Base-by-base conservation (phyloP, 192 early-diverging fungal species). In the Coemansia sp. region DNA sequence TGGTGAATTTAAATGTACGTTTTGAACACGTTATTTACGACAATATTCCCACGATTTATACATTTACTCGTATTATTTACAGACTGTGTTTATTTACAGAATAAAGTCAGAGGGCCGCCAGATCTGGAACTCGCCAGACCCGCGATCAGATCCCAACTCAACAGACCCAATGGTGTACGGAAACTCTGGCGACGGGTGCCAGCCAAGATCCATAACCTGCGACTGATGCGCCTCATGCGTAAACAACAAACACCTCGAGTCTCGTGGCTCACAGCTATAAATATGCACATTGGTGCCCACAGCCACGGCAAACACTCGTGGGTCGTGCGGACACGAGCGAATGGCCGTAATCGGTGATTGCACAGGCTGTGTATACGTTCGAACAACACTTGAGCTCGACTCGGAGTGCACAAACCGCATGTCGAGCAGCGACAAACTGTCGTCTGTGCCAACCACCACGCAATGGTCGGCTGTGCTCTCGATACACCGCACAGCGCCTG, bases 91-190 rank as follows among this genome's bases (percentile, higher is more conserved):
- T 47, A 15, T 17, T 27, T 19, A 53, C 49, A 66, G 5, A 7
- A 64, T 19, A 9, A 41, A 19, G 37, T 38, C 49, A 9, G 66
- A 23, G 22, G 79, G 73, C n/a, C 67, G 54, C 74, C 74, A 76
- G 35, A 82, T 64, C 57, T 82, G 79, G n/a, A 82, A 39, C 60
- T 73, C 66, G 17, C 79, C 73, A 4, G 60, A 63, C 1, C 60
- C 57, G 2, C 41, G 24, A 2, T 23, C 45, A 3, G 41, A 23
- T 9, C 79, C 79, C 19, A 65, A 56, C 41, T 82, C 79, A 4
- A 56, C 22, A 0, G 79, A 82, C 10, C 79, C 79, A 49, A 82
- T 76, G 4, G 70, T 61, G 53, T 82, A 82, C 37, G 54, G 55
- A 48, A 60, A 66, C 10, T 73, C 62, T 0, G 21, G 38, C 27